Percentiles rank a stretch among this genome's conserved stretches.
These are phyloP conservation scores for Alloteropsis semialata DNA, from an alignment of 176 grass and related monocot species.

Conservation along the genomic window DNA sequence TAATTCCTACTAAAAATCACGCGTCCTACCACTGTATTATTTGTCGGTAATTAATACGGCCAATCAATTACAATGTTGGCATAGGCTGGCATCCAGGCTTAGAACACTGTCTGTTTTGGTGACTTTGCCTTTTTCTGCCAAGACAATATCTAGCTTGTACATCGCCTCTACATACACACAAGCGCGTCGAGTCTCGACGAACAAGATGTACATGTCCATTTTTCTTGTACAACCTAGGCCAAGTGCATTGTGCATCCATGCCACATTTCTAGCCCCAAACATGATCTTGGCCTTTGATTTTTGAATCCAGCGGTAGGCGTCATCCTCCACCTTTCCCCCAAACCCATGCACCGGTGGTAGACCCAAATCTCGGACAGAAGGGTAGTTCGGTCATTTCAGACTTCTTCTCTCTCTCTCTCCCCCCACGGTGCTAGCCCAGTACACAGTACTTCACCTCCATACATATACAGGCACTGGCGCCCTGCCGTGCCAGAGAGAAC, in stretches of 20 bases:
- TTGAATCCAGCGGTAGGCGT: background rate
- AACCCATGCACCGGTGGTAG: background rate
- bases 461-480: constrained; percentile 32
- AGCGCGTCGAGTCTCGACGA: background rate
- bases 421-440: background rate
- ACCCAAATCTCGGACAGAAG: background rate
- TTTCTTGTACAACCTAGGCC: background rate
- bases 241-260: background rate
- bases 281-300: background rate
- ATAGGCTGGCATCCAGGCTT: background rate
- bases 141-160: background rate
- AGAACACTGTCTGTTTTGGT: background rate
- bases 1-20: background rate
- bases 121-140: background rate
- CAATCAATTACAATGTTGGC: background rate
- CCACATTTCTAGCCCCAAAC: background rate
- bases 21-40: background rate
- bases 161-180: background rate
- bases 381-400: background rate
- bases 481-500: constrained; percentile 10
- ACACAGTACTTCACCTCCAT: background rate
- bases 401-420: background rate
- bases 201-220: background rate
- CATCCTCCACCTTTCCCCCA: background rate
- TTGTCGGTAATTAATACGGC: background rate